Conservation (phyloP, 495 filamentous ascomycete genomes). For the Daldinia concentrica region DNA sequence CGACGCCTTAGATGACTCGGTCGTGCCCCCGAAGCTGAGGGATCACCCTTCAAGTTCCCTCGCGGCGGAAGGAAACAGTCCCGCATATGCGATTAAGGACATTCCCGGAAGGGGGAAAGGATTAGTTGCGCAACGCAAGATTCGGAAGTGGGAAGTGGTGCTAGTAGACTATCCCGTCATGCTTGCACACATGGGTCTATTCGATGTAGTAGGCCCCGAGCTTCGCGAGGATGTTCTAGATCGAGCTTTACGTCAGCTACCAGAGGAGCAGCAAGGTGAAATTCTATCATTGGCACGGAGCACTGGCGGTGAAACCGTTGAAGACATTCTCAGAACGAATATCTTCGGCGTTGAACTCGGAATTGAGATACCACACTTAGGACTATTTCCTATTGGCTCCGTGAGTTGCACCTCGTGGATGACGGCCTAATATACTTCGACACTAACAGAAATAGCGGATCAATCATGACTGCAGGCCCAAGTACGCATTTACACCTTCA, state of each 20-base stretch:
- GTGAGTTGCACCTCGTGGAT: slow-evolving; percentile 33
- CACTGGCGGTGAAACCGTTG: slow-evolving; percentile 71
- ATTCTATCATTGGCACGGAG: slow-evolving; percentile 66
- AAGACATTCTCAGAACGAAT: slow-evolving; percentile 75
- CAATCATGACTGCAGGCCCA: slow-evolving; percentile 51
- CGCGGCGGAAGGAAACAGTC: slow-evolving; percentile 4
- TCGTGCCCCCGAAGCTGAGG: slow-evolving; percentile 23
- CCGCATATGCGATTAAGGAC: slow-evolving; percentile 35
- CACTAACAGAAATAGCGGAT: slow-evolving; percentile 42
- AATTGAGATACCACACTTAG: slow-evolving; percentile 45
- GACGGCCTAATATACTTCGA: not conserved
- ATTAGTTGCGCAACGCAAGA: slow-evolving; percentile 33
- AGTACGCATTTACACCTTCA: slow-evolving; percentile 30
- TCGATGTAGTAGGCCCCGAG: slow-evolving; percentile 37
- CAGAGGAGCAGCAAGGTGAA: slow-evolving; percentile 25
- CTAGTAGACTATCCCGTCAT: slow-evolving; percentile 46
- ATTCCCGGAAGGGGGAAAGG: slow-evolving; percentile 47
- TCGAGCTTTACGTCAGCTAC: slow-evolving; percentile 37
- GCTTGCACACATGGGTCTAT: slow-evolving; percentile 42
- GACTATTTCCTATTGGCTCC: slow-evolving; percentile 42
- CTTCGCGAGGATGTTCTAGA: slow-evolving; percentile 37
- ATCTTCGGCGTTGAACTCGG: slow-evolving; percentile 50
- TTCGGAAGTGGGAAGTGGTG: slow-evolving; percentile 41
- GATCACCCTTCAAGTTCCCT: slow-evolving; percentile 31
- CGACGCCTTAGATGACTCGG: slow-evolving; percentile 44